These are phyloP conservation scores for Castanea mollissima DNA, from an alignment of 306 rosid genomes.

Conservation along the genomic window DNA sequence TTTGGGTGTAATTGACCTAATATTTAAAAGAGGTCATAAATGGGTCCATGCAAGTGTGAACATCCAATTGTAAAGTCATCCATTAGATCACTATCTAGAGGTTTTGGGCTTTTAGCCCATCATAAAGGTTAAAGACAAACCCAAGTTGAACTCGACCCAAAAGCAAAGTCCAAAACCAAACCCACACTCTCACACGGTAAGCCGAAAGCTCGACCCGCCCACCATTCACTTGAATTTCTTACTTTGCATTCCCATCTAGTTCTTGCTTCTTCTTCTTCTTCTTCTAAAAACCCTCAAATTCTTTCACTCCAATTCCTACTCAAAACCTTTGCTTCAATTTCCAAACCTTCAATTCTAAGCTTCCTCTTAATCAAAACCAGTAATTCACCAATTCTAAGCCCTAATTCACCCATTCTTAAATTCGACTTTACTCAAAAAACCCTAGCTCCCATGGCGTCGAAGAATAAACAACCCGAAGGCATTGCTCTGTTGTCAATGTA, in stretches of 20 bases:
- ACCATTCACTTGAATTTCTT: background rate
- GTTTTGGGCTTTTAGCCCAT: background rate
- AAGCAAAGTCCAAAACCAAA: background rate
- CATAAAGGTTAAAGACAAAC: background rate
- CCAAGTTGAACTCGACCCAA: background rate
- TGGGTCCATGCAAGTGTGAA: too few relatives aligned
- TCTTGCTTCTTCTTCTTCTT: background rate
- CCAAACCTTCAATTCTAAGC: background rate
- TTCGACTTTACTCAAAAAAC: background rate
- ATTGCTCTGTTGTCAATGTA: constrained; percentile 77
- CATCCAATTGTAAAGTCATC: too few relatives aligned
- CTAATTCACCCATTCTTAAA: background rate
- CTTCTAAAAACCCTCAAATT: background rate
- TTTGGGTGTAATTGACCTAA: too few relatives aligned
- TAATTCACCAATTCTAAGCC: background rate
- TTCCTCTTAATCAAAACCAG: background rate
- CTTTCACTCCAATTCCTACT: background rate
- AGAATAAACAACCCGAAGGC: constrained; percentile 71
- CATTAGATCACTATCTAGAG: background rate
- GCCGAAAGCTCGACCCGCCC: background rate
- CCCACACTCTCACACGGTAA: background rate
- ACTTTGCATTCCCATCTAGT: too few relatives aligned
- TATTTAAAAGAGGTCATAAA: too few relatives aligned
- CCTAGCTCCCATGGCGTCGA: constrained; percentile 64
- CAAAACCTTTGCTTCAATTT: background rate